Evolutionary conservation across 306 rosid species (phyloP), one percentile per base, ranked within the genome.

Genomic region (Cucumis cinereus): DNA sequence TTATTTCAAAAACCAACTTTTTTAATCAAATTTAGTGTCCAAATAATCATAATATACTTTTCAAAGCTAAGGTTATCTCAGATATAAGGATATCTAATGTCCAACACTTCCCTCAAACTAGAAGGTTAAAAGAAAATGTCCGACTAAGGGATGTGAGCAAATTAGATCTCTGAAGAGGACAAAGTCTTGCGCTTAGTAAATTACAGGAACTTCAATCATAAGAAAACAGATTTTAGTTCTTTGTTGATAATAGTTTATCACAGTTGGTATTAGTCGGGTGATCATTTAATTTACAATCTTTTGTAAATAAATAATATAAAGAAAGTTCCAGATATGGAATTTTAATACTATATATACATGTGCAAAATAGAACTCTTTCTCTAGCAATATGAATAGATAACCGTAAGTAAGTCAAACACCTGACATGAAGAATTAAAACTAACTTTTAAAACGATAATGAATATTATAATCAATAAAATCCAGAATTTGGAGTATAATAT

Each of bases 361-460:
- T 84, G 92, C 54, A 38, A 40, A 22, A 67, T 15, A 67, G 22
- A n/a, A 40, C 33, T 38, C 26, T 36, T 35, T 36, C 49, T 64
- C 50, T 1, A 38, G 35, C 73, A 41, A 38, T 15, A 67, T 2
- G 10, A 69, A 69, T 47, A 12, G 38, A 20, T 22, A 11, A 8
- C 41, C 41, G 47, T 45, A 17, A 23, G 57, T 3, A 15, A 49
- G 76, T 26, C 38, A 45, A 69, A 22, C 55, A 43, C 55, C 74
- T 69, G 35, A 3, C 22, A 23, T 45, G 35, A 45, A 45, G 38
- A 69, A 67, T 20, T 20, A 40, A 2, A 11, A 67, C 73, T 45
- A 45, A 22, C 33, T 12, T 43, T 23, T 12, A 24, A 60, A 14
- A 45, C 7, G 15, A 28, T 23, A 45, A 26, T 6, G 20, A 70